Evolutionary conservation across 177 flowering plant genomes (phyloP).

Genomic region (Vitis hybrid): DNA sequence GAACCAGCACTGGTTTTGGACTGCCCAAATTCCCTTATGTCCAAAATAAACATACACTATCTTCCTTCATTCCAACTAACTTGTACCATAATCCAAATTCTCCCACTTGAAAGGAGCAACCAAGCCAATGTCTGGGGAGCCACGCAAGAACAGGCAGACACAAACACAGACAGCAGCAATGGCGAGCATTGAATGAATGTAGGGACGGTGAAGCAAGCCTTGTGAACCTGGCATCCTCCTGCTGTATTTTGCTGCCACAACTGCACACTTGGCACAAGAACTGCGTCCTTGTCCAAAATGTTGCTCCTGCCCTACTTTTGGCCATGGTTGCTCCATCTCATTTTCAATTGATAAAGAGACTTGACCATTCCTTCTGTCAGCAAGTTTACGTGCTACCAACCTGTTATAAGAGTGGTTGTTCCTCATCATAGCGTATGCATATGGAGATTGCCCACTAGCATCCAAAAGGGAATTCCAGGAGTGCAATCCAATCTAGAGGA

Average conservation of each 20-base stretch:
- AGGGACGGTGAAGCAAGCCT: slow-evolving; percentile 76
- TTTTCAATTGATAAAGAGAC: slow-evolving; percentile 51
- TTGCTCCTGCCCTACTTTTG: slow-evolving; percentile 9
- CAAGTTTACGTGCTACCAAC: slow-evolving; percentile 66
- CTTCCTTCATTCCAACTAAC: slow-evolving; percentile 21
- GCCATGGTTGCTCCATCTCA: slow-evolving; percentile 23
- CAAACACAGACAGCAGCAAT: slow-evolving; percentile 95
- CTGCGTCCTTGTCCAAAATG: slow-evolving; percentile 6
- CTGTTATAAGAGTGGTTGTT: slow-evolving; percentile 65
- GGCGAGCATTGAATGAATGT: slow-evolving; percentile 77
- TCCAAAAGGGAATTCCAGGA: slow-evolving; percentile 71
- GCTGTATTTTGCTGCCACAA: slow-evolving; percentile 25
- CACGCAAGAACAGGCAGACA: slow-evolving; percentile 75
- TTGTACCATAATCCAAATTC: slow-evolving; percentile 55
- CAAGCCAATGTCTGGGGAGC: slow-evolving; percentile 55
- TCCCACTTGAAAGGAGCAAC: slow-evolving; percentile 80
- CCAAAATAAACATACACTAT: neutral
- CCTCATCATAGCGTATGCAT: slow-evolving; percentile 66
- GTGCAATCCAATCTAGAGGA: slow-evolving; percentile 63
- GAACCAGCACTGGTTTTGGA: neutral
- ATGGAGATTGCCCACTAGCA: slow-evolving; percentile 70
- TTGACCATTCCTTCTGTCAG: slow-evolving; percentile 59
- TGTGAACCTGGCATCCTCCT: slow-evolving; percentile 45
- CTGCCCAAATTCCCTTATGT: neutral
- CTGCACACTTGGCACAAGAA: slow-evolving; percentile 55